phyloP scores from a whole-genome alignment of 305 asterid species.

The Rubia occidens region DNA sequence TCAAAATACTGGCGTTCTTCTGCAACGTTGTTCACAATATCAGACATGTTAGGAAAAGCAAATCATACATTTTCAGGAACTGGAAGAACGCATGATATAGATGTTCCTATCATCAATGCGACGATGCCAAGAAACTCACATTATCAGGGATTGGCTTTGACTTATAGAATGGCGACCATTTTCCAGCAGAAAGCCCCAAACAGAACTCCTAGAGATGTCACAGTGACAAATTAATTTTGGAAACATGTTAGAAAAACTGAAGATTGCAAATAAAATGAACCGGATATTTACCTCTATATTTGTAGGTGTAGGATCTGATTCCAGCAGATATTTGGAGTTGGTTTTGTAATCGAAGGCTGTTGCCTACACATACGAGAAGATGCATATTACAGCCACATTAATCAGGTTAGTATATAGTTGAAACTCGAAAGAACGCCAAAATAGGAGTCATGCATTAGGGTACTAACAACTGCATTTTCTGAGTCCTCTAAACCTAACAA shows the following conservation, averaged over 20 bases:
- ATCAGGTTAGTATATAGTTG: neutral
- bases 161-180: conserved; percentile 54
- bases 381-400: neutral
- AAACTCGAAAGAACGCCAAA: conserved; percentile 17
- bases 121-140: conserved; percentile 38
- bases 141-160: conserved; percentile 72
- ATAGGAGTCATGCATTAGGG: conserved; percentile 13
- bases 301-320: conserved; percentile 47
- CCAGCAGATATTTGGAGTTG: conserved; percentile 56
- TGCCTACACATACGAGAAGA: conserved; percentile 30
- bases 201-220: conserved; percentile 64
- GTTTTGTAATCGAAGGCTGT: conserved; percentile 61
- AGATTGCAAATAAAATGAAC: conserved; percentile 17
- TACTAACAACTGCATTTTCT: conserved; percentile 49
- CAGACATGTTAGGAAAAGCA: conserved; percentile 7
- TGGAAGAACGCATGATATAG: neutral
- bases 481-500: conserved; percentile 82
- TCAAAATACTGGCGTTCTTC: conserved; percentile 53
- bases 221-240: conserved; percentile 11
- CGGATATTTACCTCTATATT: conserved; percentile 43
- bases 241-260: conserved; percentile 8
- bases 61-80: neutral
- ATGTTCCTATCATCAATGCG: neutral
- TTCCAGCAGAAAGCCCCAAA: conserved; percentile 42
- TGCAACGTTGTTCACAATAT: conserved; percentile 28